Base-by-base conservation (phyloP, 2,329 filamentous ascomycete genomes). In the Aquanectria penicillioides region DNA sequence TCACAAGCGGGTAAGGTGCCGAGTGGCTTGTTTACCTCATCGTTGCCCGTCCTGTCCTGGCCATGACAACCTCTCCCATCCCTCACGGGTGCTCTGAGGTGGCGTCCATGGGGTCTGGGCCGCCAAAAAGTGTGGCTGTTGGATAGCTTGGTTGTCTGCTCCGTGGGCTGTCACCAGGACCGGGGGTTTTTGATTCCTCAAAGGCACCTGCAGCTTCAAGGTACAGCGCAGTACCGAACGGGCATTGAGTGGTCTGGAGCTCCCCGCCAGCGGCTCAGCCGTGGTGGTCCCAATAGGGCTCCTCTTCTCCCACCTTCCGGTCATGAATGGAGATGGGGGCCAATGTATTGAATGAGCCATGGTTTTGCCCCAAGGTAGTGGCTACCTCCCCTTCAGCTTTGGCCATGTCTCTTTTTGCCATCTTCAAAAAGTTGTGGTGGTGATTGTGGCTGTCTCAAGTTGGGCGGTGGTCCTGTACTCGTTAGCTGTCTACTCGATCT, bases 371-470 rank as follows among this genome's bases (percentile, higher is more conserved):
- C 57, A 29, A 68, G 55, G 67, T 67, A 67, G 64, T 60, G 34
- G 54, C 61, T 69, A 67, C 67, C 66, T 66, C 61, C 58, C 50
- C 47, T n/a, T 53, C 58, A 38, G 18, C 29, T 40, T 47, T 26
- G 54, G 62, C 67, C 54, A 59, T 63, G 33, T 57, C 43, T 38
- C 46, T 52, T 65, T 66, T 69, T 41, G 50, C 58, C 64, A 44
- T 69, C 50, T 55, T 41, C 36, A 60, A 56, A 57, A 59, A 58
- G 38, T 28, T 41, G 46, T 49, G 43, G 34, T 54, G 44, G 55
- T 47, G 52, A 55, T 55, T 59, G 66, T 68, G 66, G 66, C 66
- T 66, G 58, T 53, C 55, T 53, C 57, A 57, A 59, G 51, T 48
- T 56, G 51, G 48, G 31, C 28, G 29, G 59, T 59, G 52, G 66